These are phyloP conservation scores for Mitragyna speciosa DNA, from an alignment of 257 asterid species.

Conservation along the genomic window DNA sequence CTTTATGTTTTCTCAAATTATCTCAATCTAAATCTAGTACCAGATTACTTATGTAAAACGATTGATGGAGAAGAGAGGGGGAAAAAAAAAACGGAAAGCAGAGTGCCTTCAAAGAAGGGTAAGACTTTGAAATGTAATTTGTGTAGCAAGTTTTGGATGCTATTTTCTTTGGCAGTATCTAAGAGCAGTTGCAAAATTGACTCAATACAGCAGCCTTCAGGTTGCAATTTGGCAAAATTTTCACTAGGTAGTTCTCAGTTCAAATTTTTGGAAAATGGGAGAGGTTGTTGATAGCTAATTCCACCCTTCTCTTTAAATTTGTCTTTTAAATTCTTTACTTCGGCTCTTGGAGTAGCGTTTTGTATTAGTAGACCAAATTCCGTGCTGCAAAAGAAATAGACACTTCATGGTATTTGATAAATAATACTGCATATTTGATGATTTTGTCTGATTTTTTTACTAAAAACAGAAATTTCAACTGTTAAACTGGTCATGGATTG, in stretches of 20 bases:
- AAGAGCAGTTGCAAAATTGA: not conserved
- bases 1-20: not conserved
- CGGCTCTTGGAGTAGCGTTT: too few species aligned
- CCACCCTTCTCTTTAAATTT: too few species aligned
- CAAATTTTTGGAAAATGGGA: not conserved
- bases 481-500: not conserved
- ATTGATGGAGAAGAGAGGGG: not conserved
- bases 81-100: too few species aligned
- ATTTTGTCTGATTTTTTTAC: not conserved
- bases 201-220: not conserved
- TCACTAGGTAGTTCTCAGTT: not conserved
- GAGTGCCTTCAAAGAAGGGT: not conserved
- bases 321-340: too few species aligned
- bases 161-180: not conserved
- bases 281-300: too few species aligned
- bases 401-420: too few species aligned
- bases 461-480: too few species aligned
- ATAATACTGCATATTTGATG: too few species aligned
- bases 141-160: not conserved
- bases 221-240: slow-evolving; percentile 1
- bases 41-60: not conserved
- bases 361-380: too few species aligned
- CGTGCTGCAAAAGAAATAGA: too few species aligned
- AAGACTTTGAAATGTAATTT: not conserved
- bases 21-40: not conserved